Evolutionary conservation across 495 filamentous ascomycete genomes (phyloP), one percentile per base, ranked within the genome.

Genomic region (Entonaema liquescens): DNA sequence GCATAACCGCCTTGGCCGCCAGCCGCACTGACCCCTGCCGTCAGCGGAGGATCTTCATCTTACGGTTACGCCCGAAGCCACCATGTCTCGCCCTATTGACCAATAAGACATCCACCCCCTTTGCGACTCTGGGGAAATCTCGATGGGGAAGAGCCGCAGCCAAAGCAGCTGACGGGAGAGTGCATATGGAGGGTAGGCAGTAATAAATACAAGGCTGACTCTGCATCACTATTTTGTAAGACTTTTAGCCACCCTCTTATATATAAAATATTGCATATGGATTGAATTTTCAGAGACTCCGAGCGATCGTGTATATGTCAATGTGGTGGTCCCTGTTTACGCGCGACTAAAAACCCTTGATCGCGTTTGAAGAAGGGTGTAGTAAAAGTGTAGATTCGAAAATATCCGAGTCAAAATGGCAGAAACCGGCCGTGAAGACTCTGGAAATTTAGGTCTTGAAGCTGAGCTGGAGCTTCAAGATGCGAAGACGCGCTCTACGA

Each of bases 41-140:
- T 72, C 69, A 72, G 69, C 69, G 64, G 69, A 67, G 49, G 38
- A 72, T 72, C 64, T 53, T 72, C 69, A 67, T 67, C 52, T 72
- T 50, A 71, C 59, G 64, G 63, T 60, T 67, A 35, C 64, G 56
- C 69, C 69, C 59, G 13, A 52, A 67, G 64, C 64, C 64, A 54
- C 53, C 28, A 36, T 67, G 36, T 56, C 53, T 72, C 53, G 63
- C 29, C 9, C 21, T 28, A 19, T 35, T 12, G 21, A 21, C 69
- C 69, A 72, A 72, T 72, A 12, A 42, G 17, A 40, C n/a, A 52
- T 49, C 56, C 12, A 23, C 9, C 29, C 21, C 3, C 11, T 36
- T 12, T 23, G 36, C 3, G 36, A 44, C 9, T 72, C 64, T 38
- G 69, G 69, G 69, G 69, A 55, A 67, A 67, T 67, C 59, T 67